Conservation (phyloP, 371 early-diverging fungal species). For the Apophysomyces elegans region DNA sequence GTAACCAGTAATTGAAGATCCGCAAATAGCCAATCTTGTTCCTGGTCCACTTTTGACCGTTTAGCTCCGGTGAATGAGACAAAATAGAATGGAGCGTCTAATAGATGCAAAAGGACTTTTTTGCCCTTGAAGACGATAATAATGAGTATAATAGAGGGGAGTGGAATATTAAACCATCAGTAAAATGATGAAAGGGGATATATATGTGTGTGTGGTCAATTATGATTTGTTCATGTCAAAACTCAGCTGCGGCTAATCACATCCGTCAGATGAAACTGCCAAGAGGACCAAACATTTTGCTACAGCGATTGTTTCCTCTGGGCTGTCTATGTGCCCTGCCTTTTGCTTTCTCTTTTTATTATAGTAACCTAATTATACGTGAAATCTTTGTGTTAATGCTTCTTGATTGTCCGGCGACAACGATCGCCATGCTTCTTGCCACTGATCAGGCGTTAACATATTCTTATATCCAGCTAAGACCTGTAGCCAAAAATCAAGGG, state of each 20-base stretch:
- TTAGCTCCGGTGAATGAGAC: neutral
- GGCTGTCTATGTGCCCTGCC: too few relatives aligned
- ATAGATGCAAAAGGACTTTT: neutral
- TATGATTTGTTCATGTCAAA: slow-evolving; percentile 5
- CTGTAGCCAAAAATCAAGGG: slow-evolving; percentile 22
- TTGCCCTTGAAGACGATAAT: neutral
- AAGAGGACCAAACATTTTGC: too few relatives aligned
- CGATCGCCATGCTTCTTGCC: slow-evolving; percentile 59
- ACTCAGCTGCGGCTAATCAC: neutral
- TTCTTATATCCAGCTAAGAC: slow-evolving; percentile 70
- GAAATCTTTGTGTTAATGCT: slow-evolving; percentile 13
- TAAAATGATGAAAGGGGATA: slow-evolving; percentile 7
- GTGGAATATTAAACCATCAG: neutral
- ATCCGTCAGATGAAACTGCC: too few relatives aligned
- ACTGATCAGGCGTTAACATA: slow-evolving; percentile 61
- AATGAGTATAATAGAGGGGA: neutral
- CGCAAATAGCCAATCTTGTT: slow-evolving; percentile 1
- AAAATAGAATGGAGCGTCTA: neutral
- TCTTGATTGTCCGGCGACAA: slow-evolving; percentile 16
- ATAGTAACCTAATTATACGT: slow-evolving; percentile 1
- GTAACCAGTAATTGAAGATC: slow-evolving; percentile 8
- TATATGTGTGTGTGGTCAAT: neutral
- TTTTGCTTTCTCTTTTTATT: neutral
- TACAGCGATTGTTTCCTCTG: too few relatives aligned
- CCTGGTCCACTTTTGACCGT: neutral